Conservation (phyloP, 148 eudicot species). For the Simmondsia chinensis region DNA sequence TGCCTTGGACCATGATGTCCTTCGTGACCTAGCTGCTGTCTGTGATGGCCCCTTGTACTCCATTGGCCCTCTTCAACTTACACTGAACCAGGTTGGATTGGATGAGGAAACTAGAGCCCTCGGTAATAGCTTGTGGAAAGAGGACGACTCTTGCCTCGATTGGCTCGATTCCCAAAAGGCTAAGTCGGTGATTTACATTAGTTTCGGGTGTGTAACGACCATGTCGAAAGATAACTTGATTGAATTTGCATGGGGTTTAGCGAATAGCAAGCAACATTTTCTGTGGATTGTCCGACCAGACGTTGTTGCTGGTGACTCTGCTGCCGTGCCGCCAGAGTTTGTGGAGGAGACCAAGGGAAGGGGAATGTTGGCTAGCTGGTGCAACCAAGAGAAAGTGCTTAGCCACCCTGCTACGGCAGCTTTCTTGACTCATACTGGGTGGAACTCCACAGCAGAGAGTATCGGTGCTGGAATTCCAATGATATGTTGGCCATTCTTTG, state of each 20-base stretch:
- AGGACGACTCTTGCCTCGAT: slow-evolving; percentile 13
- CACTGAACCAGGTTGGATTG: background rate
- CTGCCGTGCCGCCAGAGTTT: slow-evolving; percentile 21
- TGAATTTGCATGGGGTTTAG: slow-evolving; percentile 34
- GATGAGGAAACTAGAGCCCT: slow-evolving; percentile 1
- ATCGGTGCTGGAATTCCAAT: slow-evolving; percentile 22
- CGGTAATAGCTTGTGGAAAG: slow-evolving; percentile 32
- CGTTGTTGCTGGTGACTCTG: slow-evolving; percentile 15
- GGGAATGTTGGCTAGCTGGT: slow-evolving; percentile 28
- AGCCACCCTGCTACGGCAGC: slow-evolving; percentile 22
- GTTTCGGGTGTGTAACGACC: slow-evolving; percentile 25
- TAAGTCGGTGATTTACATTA: slow-evolving; percentile 20
- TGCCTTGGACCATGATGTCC: slow-evolving; percentile 20
- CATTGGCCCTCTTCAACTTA: slow-evolving; percentile 20
- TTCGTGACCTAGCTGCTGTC: slow-evolving; percentile 5
- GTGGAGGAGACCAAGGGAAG: slow-evolving; percentile 15
- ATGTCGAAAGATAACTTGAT: slow-evolving; percentile 22
- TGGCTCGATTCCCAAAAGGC: slow-evolving; percentile 25
- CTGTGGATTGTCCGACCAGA: slow-evolving; percentile 26
- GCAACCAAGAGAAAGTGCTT: slow-evolving; percentile 29
- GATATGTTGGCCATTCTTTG: slow-evolving; percentile 28
- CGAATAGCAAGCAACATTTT: slow-evolving; percentile 20
- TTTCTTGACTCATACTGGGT: slow-evolving; percentile 37
- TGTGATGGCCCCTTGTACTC: slow-evolving; percentile 10
- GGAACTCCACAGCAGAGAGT: slow-evolving; percentile 29